Evolutionary conservation across 768 basidiomycete species (phyloP).

Genomic region (Tephrocybe sp.): DNA sequence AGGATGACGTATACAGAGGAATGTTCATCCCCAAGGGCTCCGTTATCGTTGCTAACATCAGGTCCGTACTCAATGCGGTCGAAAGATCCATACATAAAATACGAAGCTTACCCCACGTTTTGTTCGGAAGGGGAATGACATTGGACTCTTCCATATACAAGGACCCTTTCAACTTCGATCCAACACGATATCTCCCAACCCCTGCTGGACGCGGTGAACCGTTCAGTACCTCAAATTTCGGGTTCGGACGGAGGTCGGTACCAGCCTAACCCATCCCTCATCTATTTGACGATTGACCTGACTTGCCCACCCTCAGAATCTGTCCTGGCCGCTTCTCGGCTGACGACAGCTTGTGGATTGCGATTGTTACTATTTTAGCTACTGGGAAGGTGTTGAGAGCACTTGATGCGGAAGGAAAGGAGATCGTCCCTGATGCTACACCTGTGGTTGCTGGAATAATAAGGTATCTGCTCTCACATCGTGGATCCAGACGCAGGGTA

Average conservation of each 20-base stretch:
- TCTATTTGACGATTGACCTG: neutral
- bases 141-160: conserved; percentile 35
- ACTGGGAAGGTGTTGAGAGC: neutral
- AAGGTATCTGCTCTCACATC: neutral
- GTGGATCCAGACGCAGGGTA: no score
- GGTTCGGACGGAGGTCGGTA: conserved; percentile 22
- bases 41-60: conserved; percentile 37
- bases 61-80: conserved; percentile 31
- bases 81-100: no score
- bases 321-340: neutral
- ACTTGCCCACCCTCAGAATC: neutral
- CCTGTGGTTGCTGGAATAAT: neutral
- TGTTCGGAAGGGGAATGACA: conserved; percentile 34
- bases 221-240: conserved; percentile 15
- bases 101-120: neutral
- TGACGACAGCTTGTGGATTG: conserved; percentile 4
- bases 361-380: neutral
- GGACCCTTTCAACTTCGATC: conserved; percentile 37
- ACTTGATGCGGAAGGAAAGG: neutral
- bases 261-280: neutral
- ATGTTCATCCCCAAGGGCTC: conserved; percentile 33
- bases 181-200: conserved; percentile 34
- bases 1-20: neutral
- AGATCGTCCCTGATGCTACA: neutral
- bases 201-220: conserved; percentile 10